These are phyloP conservation scores for Penicillium simplicissimum DNA, from an alignment of 495 filamentous ascomycete species.

Conservation along the genomic window DNA sequence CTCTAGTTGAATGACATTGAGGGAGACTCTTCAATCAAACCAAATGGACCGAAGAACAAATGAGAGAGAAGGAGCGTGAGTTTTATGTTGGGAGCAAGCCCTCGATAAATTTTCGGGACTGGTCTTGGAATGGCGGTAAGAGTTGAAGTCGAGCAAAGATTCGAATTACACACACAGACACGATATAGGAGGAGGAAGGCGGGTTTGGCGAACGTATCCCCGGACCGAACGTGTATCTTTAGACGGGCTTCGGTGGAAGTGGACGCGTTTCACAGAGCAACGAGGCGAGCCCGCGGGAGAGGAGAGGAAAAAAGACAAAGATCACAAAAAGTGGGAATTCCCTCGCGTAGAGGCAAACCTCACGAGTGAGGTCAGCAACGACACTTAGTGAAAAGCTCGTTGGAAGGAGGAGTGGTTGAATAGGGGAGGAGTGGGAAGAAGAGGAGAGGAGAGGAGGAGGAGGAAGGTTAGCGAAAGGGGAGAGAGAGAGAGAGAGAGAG, in stretches of 20 bases:
- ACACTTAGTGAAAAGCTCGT: conserved; percentile 59
- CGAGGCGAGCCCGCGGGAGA: conserved; percentile 10
- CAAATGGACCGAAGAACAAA: conserved; percentile 24
- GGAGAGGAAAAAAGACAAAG: conserved; percentile 14
- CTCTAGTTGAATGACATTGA: conserved; percentile 51
- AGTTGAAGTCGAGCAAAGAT: conserved; percentile 6
- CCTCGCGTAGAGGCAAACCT: conserved; percentile 36
- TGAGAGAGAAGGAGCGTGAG: conserved; percentile 31
- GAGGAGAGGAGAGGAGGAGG: conserved; percentile 20
- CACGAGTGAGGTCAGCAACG: conserved; percentile 40
- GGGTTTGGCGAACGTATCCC: conserved; percentile 2
- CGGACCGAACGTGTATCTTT: background rate
- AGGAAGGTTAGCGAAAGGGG: conserved; percentile 26
- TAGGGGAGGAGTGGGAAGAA: conserved; percentile 19
- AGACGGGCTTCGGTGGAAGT: background rate
- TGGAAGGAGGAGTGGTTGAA: conserved; percentile 27
- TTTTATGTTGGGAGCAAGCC: conserved; percentile 3
- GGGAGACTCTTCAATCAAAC: conserved; percentile 28
- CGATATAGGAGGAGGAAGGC: background rate
- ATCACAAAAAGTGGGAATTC: conserved; percentile 24
- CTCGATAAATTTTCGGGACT: conserved; percentile 7
- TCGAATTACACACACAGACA: conserved; percentile 2
- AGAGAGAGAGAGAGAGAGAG: conserved; percentile 13
- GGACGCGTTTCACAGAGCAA: conserved; percentile 3
- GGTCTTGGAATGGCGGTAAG: background rate